Percentiles rank a stretch among this genome's conserved stretches.
These are phyloP conservation scores for Avena eriantha DNA, from an alignment of 176 grass and related monocot species.

Conservation along the genomic window DNA sequence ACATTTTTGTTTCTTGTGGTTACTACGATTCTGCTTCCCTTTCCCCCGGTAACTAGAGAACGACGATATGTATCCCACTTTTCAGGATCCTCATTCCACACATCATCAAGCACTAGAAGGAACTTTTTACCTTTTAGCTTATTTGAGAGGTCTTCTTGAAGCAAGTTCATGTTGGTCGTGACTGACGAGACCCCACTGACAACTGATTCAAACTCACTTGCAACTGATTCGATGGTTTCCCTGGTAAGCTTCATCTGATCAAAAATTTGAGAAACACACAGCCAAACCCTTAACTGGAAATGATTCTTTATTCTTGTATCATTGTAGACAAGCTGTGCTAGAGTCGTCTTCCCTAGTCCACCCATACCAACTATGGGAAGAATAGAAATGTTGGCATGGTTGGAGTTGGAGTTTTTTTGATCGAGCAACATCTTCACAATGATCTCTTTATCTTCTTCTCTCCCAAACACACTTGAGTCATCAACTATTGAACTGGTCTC, in stretches of 20 bases:
- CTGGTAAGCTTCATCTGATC: slow-evolving; percentile 71
- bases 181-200: slow-evolving; percentile 34
- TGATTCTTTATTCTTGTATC: slow-evolving; percentile 68
- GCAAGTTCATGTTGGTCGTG: slow-evolving; percentile 66
- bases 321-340: slow-evolving; percentile 71
- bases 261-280: slow-evolving; percentile 81
- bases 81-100: slow-evolving; percentile 76
- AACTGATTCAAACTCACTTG: slow-evolving; percentile 53
- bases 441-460: slow-evolving; percentile 70
- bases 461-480: slow-evolving; percentile 60
- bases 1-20: slow-evolving; percentile 73
- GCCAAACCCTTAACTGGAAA: slow-evolving; percentile 71
- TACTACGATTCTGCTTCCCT: slow-evolving; percentile 73
- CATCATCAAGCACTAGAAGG: slow-evolving; percentile 85
- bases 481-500: slow-evolving; percentile 74
- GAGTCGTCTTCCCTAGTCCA: slow-evolving; percentile 78
- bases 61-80: slow-evolving; percentile 66
- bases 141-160: slow-evolving; percentile 71
- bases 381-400: slow-evolving; percentile 32
- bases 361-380: slow-evolving; percentile 88
- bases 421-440: slow-evolving; percentile 58
- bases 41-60: slow-evolving; percentile 48
- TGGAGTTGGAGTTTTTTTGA: slow-evolving; percentile 20
- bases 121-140: slow-evolving; percentile 65
- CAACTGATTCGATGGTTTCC: slow-evolving; percentile 72